Evolutionary conservation across 2,329 filamentous ascomycete species (phyloP), one percentile per base, ranked within the genome.

Genomic region (Apiospora marii): DNA sequence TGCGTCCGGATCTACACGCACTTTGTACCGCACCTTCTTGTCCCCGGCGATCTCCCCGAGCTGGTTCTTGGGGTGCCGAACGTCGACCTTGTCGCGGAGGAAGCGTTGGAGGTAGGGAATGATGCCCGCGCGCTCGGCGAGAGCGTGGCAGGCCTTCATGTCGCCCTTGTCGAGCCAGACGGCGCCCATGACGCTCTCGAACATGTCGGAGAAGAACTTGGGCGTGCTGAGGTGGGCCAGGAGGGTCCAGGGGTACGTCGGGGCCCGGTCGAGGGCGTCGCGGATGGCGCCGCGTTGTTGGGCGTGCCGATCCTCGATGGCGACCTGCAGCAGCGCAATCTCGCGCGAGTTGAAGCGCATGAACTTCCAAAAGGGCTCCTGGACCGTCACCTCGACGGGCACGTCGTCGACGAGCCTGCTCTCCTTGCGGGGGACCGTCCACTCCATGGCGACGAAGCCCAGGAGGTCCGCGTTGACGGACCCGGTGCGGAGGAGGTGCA

Each of bases 121-220:
- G 5, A 98, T 85, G 0, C 94, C 94, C 4, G 94, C 83, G 0
- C 84, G 83, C 64, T 89, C 86, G 0, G 94, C 80, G 49, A 98
- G 86, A 0, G 70, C 78, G 69, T 87, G 84, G 77, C 94, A 97
- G 0, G 80, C 80, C 0, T 84, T 84, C 19, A 94, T 79, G 0
- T 88, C 86, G 0, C 92, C 93, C 0, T 87, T 93, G 80, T 98
- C 96, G 27, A 98, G 85, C 85, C 93, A 98, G 0, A 98, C 87
- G 0, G 95, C 95, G 0, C 94, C 96, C 0, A 98, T 82, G 0
- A 97, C 80, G 44, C 90, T 89, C 83, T 98, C 96, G 13, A 98
- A 86, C 10, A 98, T 83, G 80, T 98, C 95, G 0, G 93, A 96
- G 81, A 93, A 92, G 81, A 94, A 93, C 79, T 98, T 98, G 22